Percentiles rank a stretch among this genome's conserved stretches.
Conservation (phyloP, 1,284 basidiomycete species). For the Binderoboletus segoi region DNA sequence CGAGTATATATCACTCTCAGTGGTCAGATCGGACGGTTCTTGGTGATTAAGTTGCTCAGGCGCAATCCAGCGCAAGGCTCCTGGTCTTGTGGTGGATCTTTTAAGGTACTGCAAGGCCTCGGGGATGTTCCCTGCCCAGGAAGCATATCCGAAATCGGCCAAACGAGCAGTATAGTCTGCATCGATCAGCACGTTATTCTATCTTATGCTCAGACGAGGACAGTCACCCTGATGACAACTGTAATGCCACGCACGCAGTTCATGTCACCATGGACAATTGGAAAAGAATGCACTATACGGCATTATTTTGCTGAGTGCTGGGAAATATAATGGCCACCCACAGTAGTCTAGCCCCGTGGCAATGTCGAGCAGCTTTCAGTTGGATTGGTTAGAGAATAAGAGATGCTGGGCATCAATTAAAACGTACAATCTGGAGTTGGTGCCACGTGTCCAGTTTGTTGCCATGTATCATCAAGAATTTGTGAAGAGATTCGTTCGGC, state of each 20-base stretch:
- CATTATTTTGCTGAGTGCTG: no score
- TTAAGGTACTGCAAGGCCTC: no score
- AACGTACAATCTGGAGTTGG: conserved; percentile 12
- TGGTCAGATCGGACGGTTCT: not conserved
- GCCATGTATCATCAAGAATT: not conserved
- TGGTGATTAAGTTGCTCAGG: not conserved
- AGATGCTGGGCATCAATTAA: not conserved
- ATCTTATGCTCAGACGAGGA: not conserved
- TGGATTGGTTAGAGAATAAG: no score
- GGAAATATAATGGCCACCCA: no score
- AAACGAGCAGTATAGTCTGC: not conserved
- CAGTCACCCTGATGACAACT: no score
- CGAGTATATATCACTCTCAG: conserved; percentile 3
- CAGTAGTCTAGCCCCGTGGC: no score
- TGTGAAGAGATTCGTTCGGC: conserved; percentile 4
- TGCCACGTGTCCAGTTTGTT: not conserved
- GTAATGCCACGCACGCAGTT: not conserved
- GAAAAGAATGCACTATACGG: conserved; percentile 1
- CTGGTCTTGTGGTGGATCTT: no score
- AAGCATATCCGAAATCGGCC: not conserved
- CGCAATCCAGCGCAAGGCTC: no score
- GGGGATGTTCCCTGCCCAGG: no score
- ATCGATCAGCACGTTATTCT: not conserved
- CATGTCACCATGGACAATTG: conserved; percentile 4
- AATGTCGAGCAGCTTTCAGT: no score